Percentiles rank a stretch among this genome's conserved stretches.
These are phyloP conservation scores for Ophiostoma piceae DNA, from an alignment of 2,329 filamentous ascomycete species.

Conservation along the genomic window DNA sequence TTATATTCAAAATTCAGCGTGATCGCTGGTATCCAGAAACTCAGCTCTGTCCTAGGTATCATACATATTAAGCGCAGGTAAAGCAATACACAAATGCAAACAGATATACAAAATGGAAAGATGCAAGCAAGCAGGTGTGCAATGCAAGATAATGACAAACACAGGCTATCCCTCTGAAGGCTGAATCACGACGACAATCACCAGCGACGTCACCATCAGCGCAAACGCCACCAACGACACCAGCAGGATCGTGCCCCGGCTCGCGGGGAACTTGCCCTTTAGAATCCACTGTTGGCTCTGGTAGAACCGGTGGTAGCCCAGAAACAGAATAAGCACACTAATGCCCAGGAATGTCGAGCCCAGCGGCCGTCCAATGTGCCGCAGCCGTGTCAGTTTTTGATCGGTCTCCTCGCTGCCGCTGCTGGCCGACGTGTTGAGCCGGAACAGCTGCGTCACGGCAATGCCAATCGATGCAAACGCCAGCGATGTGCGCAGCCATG, in stretches of 20 bases:
- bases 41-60: neutral
- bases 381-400: constrained; percentile 41
- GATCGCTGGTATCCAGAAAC: neutral
- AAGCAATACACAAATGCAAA: neutral
- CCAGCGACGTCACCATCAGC: constrained; percentile 56
- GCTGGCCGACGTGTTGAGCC: constrained; percentile 61
- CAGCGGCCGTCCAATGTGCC: constrained; percentile 65
- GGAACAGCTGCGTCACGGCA: constrained; percentile 77
- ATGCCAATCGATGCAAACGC: constrained; percentile 79
- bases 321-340: constrained; percentile 65
- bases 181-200: constrained; percentile 56
- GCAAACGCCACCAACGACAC: constrained; percentile 61
- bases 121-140: neutral
- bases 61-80: neutral
- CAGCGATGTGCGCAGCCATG: constrained; percentile 77
- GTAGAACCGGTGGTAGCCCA: constrained; percentile 75
- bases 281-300: constrained; percentile 76
- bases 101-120: neutral
- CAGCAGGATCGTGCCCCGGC: constrained; percentile 66
- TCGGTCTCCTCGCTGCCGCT: constrained; percentile 30
- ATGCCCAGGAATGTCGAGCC: constrained; percentile 73
- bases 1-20: neutral
- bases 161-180: constrained; percentile 13
- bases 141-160: neutral
- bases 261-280: constrained; percentile 72